Conservation (phyloP, 257 asterid species). For the Linderniella brevidens region DNA sequence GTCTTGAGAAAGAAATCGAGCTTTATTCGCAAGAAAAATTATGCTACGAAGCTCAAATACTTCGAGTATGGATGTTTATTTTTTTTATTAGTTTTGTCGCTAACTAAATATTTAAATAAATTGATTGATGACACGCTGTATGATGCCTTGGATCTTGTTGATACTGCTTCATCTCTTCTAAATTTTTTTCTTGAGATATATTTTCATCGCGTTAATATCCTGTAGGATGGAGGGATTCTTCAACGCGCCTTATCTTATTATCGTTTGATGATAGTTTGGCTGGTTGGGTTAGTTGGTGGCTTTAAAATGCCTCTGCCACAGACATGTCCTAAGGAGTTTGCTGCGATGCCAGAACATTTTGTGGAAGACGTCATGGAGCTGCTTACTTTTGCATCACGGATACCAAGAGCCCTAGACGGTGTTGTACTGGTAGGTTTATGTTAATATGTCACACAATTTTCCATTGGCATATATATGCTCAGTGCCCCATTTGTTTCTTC, state of each 20-base stretch:
- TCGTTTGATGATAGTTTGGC: constrained; percentile 85
- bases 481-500: constrained; percentile 6
- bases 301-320: constrained; percentile 78
- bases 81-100: neutral
- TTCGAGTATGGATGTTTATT: constrained; percentile 44
- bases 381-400: constrained; percentile 85
- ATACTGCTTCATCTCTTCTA: too few relatives aligned
- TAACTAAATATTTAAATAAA: too few relatives aligned
- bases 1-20: constrained; percentile 77
- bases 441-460: constrained; percentile 7
- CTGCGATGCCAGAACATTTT: constrained; percentile 90
- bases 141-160: too few relatives aligned
- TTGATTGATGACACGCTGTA: too few relatives aligned
- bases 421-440: constrained; percentile 42
- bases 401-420: constrained; percentile 95
- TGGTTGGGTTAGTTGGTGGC: constrained; percentile 76
- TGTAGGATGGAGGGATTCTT: constrained; percentile 73
- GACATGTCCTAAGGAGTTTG: constrained; percentile 78
- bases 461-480: neutral
- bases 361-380: constrained; percentile 95
- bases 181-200: too few relatives aligned
- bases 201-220: constrained; percentile 1
- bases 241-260: constrained; percentile 79
- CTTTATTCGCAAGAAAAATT: constrained; percentile 60
- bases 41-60: constrained; percentile 93